Base-by-base conservation (phyloP, 768 basidiomycete genomes). In the Paxillus rubicundulus region DNA sequence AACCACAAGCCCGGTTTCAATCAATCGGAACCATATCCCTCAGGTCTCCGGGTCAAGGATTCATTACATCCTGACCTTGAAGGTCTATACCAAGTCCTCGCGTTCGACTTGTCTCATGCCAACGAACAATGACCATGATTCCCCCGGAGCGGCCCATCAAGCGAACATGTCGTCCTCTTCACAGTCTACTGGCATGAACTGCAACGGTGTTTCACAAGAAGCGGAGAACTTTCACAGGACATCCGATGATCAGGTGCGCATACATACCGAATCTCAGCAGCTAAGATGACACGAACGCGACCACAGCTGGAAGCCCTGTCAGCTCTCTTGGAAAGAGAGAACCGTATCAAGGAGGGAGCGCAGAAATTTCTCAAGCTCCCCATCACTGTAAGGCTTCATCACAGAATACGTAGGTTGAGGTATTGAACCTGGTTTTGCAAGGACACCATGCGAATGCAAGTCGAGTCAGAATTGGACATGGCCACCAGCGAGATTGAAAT, bases 261-360 rank as follows among this genome's bases (percentile, higher is more conserved):
- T 41, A 50, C 21, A 48, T 38, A 10, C 34, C 24, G 32, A 44
- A 2, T 52, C 24, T 34, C 14, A 36, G 6, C 14, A 32, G 9
- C 28, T 38, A 13, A 49, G 2, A 34, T 45, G 32, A 53, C 52
- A 62, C 49, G 18, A 55, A 28, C 44, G 13, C 33, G 40, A 10
- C 17, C 17, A 57, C 53, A 92, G 92, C 70, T 93, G 44, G 85
- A 85, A 41, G 70, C 76, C 5, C 75, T 97, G 17, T 81, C 82
- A 45, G 78, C 77, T 49, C 82, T 85, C 62, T 75, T 95, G 17
- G 81, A 82, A 48, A 77, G 89, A 54, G 87, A 94, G 71, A 83
- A 82, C 55, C 78, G 87, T 49, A 92, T 97, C 55, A 92, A 85
- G 66, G 92, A 93, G 68, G 94, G 94, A 10, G 94, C 94, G 1